These are phyloP conservation scores for Balamuthia mandrillaris DNA, from an alignment of 208 protist species.

Conservation along the genomic window DNA sequence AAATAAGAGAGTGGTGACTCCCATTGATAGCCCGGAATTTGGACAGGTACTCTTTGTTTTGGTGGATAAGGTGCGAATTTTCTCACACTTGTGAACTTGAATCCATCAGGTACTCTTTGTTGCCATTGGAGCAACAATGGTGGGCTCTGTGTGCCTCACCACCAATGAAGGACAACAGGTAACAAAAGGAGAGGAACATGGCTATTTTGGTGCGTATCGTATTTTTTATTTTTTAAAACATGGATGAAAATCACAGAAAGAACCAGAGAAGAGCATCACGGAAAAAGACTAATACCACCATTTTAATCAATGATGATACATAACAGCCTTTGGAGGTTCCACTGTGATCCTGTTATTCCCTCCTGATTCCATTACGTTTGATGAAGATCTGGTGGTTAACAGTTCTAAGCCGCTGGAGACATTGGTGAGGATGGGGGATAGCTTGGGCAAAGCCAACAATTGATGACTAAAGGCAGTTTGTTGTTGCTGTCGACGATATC, in stretches of 20 bases:
- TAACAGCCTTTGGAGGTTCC: conserved; percentile 70
- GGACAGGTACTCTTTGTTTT: conserved; percentile 51
- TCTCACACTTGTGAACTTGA: neutral
- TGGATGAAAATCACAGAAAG: neutral
- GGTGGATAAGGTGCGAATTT: neutral
- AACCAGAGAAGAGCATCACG: neutral
- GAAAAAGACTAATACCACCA: neutral
- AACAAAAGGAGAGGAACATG: conserved; percentile 48
- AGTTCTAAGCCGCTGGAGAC: conserved; percentile 41
- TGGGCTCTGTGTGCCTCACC: conserved; percentile 69
- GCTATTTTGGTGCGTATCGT: conserved; percentile 14
- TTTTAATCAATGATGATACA: neutral
- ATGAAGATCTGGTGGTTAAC: conserved; percentile 70
- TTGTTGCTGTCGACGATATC: no score
- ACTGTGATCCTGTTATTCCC: conserved; percentile 73
- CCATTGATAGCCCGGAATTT: conserved; percentile 65
- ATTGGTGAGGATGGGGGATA: conserved; percentile 28
- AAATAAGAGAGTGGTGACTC: conserved; percentile 63
- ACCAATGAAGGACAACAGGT: conserved; percentile 42
- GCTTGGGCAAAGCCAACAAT: neutral
- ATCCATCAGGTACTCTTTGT: neutral
- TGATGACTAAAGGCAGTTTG: no score
- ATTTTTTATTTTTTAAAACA: neutral
- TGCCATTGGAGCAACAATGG: conserved; percentile 42
- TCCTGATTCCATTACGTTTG: conserved; percentile 55